phyloP scores from a whole-genome alignment of 2,329 filamentous ascomycete species.

The Talaromyces funiculosus region DNA sequence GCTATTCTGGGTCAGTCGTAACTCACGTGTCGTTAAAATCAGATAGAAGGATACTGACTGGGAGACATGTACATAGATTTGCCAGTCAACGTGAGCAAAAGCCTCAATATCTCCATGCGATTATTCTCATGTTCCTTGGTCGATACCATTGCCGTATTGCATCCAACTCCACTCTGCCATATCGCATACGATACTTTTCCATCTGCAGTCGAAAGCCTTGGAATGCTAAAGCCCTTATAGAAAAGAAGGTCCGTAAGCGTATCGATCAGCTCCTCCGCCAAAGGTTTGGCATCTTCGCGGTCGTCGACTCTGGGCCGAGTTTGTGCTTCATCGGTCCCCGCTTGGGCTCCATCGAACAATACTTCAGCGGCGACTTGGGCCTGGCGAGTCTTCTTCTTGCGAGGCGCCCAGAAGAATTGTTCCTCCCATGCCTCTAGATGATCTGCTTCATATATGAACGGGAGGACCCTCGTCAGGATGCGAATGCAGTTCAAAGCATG shows the following conservation, averaged over 20 bases:
- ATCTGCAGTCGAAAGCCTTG: constrained; percentile 63
- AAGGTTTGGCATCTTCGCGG: constrained; percentile 75
- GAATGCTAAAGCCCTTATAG: constrained; percentile 82
- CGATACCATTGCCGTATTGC: constrained; percentile 79
- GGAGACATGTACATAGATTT: constrained; percentile 91
- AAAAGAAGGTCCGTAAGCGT: constrained; percentile 85
- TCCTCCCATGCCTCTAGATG: constrained; percentile 80
- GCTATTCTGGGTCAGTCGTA: constrained; percentile 27
- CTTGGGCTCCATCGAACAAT: constrained; percentile 71
- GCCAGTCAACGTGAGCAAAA: constrained; percentile 79
- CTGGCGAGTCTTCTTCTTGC: constrained; percentile 66
- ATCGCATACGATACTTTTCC: constrained; percentile 86
- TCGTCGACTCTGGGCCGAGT: constrained; percentile 47
- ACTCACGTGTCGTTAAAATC: neutral
- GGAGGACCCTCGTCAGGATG: constrained; percentile 80
- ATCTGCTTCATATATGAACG: constrained; percentile 88
- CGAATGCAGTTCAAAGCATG: constrained; percentile 95
- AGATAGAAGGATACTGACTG: constrained; percentile 39
- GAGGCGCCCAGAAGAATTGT: constrained; percentile 80
- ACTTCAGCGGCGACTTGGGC: constrained; percentile 65
- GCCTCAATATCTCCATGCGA: constrained; percentile 77
- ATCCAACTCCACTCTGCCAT: constrained; percentile 97
- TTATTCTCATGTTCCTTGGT: constrained; percentile 93
- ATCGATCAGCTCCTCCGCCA: constrained; percentile 90
- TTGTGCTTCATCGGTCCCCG: constrained; percentile 48